Base-by-base conservation (phyloP, 306 rosid genomes). In the Vigna angularis region DNA sequence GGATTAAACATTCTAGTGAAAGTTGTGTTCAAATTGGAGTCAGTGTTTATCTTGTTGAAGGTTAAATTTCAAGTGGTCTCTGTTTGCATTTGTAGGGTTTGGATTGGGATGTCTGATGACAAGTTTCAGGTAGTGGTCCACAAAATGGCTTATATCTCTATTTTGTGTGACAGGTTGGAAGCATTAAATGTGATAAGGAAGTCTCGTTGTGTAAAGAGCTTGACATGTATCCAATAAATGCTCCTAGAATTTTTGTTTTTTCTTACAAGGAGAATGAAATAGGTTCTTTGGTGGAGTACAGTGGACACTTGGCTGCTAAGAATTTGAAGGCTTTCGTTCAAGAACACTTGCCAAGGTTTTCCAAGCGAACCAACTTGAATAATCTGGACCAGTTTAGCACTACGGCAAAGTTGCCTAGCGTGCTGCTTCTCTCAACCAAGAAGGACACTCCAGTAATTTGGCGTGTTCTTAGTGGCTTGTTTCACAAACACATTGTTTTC, bases 381-480 rank as follows among this genome's bases (percentile, higher is more conserved):
- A 51, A 59, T 14, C 51, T 95, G 9, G 91, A 92, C 36, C 81
- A 85, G 56, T 74, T 75, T 18, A 42, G 67, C 79, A 63, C 86
- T 52, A 61, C 17, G 42, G 87, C 69, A 67, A 75, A 84, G 83
- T 81, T 86, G 68, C 93, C 93, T 7, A 75, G 75, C 32, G 90
- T 92, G 79, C 74, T 95, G 82, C 98, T 95, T 82, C 91, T 95
- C 30, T 92, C 97, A 48, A 78, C 90, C 49, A 92, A 89, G 79
- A 95, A 83, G 75, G 91, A 88, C 81, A 95, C 98, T 65, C 98
- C 98, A 71, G 92, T 86, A 66, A 89, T 95, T 59, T 95, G 98
- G 98, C 96, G 98, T 53, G 98, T 86, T 49, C 93, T 95, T 56
- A 87, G 97, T 44, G 97, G 98, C 72, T 70, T 95, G 88, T 90